A percentile compares a stretch with the other conserved stretches of the same genome.
These are phyloP conservation scores for Vachellia pachyceras DNA, from an alignment of 306 rosid species.

Conservation along the genomic window DNA sequence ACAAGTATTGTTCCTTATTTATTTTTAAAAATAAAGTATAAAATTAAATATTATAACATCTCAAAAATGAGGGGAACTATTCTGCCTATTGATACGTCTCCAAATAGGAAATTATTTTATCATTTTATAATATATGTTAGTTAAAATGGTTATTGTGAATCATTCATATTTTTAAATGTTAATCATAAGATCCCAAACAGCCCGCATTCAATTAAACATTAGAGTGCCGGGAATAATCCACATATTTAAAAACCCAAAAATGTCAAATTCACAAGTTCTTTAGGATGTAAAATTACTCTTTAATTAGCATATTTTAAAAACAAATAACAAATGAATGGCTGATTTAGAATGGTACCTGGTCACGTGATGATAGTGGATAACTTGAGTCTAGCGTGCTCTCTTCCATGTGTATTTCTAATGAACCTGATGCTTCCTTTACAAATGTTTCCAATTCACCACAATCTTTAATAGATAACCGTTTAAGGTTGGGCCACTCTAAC, in stretches of 20 bases:
- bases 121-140: neutral
- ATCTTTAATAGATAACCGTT: accelerated
- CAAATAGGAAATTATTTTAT: neutral
- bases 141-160: neutral
- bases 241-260: neutral
- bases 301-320: neutral
- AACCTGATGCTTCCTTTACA: neutral
- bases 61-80: too few relatives aligned
- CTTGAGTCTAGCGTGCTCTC: neutral
- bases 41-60: neutral
- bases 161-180: too few relatives aligned
- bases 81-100: neutral
- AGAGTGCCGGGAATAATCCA: neutral
- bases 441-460: neutral
- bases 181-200: neutral
- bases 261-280: neutral
- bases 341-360: neutral
- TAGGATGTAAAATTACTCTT: neutral
- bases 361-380: neutral
- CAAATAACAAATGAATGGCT: neutral
- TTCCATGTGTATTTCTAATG: neutral
- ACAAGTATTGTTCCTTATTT: too few relatives aligned
- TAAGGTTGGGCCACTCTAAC: neutral
- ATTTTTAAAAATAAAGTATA: too few relatives aligned
- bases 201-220: neutral